Evolutionary conservation across 352 stramenopile genomes (phyloP).

Genomic region (Globisporangium takayamanum): DNA sequence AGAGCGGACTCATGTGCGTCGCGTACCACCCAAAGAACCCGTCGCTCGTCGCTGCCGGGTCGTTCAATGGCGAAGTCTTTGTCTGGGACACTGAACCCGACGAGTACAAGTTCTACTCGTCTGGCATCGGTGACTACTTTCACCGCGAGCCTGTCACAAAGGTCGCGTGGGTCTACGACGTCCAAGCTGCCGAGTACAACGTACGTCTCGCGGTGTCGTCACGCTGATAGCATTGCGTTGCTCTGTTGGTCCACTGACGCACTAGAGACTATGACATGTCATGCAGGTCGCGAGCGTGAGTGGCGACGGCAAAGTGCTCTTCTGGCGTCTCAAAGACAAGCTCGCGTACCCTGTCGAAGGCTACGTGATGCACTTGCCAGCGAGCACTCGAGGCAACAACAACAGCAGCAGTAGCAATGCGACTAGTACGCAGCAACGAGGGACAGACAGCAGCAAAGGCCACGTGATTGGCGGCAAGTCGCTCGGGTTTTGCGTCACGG

Average conservation of each 20-base stretch:
- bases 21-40: slow-evolving; percentile 79
- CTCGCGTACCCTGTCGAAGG: slow-evolving; percentile 80
- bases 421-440: neutral
- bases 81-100: slow-evolving; percentile 71
- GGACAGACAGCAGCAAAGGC: neutral
- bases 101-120: slow-evolving; percentile 61
- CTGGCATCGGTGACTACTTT: slow-evolving; percentile 86
- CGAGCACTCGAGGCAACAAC: slow-evolving; percentile 8
- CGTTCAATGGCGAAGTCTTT: slow-evolving; percentile 85
- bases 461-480: slow-evolving; percentile 57
- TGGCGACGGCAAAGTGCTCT: slow-evolving; percentile 80
- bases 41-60: slow-evolving; percentile 73
- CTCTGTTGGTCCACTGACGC: neutral
- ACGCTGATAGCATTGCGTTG: neutral
- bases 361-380: slow-evolving; percentile 62
- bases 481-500: slow-evolving; percentile 50
- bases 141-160: slow-evolving; percentile 83
- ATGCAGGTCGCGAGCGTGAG: slow-evolving; percentile 63
- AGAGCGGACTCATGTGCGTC: slow-evolving; percentile 87
- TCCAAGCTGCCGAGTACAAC: slow-evolving; percentile 68
- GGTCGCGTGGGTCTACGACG: slow-evolving; percentile 76
- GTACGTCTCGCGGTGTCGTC: slow-evolving; percentile 13
- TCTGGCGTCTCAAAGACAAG: slow-evolving; percentile 85
- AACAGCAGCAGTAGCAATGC: slow-evolving; percentile 7
- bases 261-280: neutral